Evolutionary conservation across 306 rosid genomes (phyloP).

Genomic region (Gastrolobium villosum): DNA sequence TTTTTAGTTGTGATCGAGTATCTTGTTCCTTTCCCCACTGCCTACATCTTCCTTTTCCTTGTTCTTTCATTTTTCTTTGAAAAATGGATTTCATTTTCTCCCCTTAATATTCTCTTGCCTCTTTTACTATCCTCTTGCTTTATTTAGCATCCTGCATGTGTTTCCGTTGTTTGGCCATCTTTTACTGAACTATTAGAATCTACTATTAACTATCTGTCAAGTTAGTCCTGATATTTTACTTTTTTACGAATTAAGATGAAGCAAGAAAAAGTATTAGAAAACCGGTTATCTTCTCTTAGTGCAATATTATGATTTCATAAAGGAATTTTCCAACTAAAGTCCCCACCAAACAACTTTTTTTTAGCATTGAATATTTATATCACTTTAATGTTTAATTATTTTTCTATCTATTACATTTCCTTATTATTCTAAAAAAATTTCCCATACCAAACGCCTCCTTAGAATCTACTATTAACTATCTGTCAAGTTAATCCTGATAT

Average conservation of each 20-base stretch:
- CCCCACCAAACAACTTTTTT: too few species aligned
- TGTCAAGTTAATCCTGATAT: not conserved
- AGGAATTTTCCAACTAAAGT: too few species aligned
- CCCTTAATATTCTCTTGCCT: not conserved
- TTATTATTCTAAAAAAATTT: too few species aligned
- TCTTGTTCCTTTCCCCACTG: slow-evolving; percentile 6
- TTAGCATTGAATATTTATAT: too few species aligned
- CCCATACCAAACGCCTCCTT: too few species aligned
- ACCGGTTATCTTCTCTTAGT: too few species aligned
- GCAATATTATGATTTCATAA: too few species aligned
- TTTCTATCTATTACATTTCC: too few species aligned
- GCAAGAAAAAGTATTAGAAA: too few species aligned
- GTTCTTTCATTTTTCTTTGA: not conserved
- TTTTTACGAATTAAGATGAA: too few species aligned
- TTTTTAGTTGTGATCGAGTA: slow-evolving; percentile 6
- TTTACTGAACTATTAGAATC: not conserved
- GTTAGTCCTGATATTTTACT: not conserved
- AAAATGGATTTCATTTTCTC: not conserved
- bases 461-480: not conserved
- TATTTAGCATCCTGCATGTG: not conserved
- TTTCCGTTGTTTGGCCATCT: not conserved
- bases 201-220: not conserved
- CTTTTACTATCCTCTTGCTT: not conserved
- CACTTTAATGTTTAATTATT: too few species aligned
- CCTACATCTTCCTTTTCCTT: slow-evolving; percentile 3